Base-by-base conservation (phyloP, 2,329 filamentous ascomycete genomes). In the Colletotrichum theobromicola region DNA sequence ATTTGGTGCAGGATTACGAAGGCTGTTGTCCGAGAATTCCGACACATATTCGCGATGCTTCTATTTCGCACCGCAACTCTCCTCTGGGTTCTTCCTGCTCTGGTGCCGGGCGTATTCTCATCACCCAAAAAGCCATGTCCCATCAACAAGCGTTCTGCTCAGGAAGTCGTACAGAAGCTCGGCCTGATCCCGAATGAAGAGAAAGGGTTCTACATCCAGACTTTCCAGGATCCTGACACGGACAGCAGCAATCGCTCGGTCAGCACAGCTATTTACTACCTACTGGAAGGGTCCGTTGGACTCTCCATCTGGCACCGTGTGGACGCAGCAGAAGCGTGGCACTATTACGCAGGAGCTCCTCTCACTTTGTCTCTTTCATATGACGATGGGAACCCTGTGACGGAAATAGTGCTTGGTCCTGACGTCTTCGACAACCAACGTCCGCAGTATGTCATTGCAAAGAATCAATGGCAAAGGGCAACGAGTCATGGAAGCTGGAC, bases 191-290 rank as follows among this genome's bases (percentile, higher is more conserved):
- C 86, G 9, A 85, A 88, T 63, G 81, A 82, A 1, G 88, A 90
- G 71, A 89, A 88, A 60, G 88, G 88, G 21, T 89, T 84, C 78
- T 90, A 82, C 76, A 66, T 84, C 66, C 83, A 90, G 76, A 88
- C 85, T 0, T 89, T 87, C 76, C 82, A 83, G 55, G 88, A 90
- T 78, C 5, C 78, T 0, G 76, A 78, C 4, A 78, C 76, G 1
- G 28, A 76, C 16, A 67, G 79, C 16, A 62, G 79, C 13, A 80
- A 77, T 53, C 87, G 87, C 70, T 85, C 87, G 2, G 72, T 81
- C 70, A 88, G 86, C 80, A 89, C 88, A 1, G 84, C 83, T 63
- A 90, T 89, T 77, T 90, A 90, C 81, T 90, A 90, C 77, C 83
- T 90, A 0, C 85, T 90, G 7, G 85, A 89, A 68, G 85, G 86